These are phyloP conservation scores for Alternaria postmessia DNA, from an alignment of 2,329 filamentous ascomycete species.

Conservation along the genomic window DNA sequence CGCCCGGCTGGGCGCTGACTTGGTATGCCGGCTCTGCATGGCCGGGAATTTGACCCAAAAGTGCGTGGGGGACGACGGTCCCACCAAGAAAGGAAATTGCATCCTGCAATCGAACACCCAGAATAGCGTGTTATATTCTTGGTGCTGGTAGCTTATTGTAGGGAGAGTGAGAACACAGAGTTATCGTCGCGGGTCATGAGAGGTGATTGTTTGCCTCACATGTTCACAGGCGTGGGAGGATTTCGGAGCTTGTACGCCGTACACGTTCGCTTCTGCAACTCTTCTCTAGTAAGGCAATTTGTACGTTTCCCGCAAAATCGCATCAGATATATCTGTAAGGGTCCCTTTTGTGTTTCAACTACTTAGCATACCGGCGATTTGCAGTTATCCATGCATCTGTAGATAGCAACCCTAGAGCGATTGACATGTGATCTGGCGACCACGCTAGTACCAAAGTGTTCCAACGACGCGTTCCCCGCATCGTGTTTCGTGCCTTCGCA, in stretches of 20 bases:
- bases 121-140: neutral
- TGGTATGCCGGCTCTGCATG: neutral
- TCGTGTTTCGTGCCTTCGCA: neutral
- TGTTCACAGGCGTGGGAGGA: neutral
- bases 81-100: neutral
- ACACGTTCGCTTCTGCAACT: neutral
- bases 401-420: neutral
- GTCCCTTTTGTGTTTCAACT: neutral
- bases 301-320: neutral
- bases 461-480: constrained; percentile 11
- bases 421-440: constrained; percentile 13
- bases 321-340: neutral
- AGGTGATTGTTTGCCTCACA: neutral
- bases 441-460: constrained; percentile 2
- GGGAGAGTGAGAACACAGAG: neutral
- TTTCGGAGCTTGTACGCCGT: neutral
- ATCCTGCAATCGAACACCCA: neutral
- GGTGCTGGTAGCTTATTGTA: neutral
- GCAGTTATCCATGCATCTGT: no score
- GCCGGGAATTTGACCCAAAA: neutral
- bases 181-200: neutral
- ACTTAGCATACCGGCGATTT: no score
- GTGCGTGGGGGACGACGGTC: neutral
- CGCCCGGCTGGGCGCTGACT: constrained; percentile 4
- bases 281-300: neutral